Conservation (phyloP, 176 grass and related monocot species). For the Paspalum notatum region DNA sequence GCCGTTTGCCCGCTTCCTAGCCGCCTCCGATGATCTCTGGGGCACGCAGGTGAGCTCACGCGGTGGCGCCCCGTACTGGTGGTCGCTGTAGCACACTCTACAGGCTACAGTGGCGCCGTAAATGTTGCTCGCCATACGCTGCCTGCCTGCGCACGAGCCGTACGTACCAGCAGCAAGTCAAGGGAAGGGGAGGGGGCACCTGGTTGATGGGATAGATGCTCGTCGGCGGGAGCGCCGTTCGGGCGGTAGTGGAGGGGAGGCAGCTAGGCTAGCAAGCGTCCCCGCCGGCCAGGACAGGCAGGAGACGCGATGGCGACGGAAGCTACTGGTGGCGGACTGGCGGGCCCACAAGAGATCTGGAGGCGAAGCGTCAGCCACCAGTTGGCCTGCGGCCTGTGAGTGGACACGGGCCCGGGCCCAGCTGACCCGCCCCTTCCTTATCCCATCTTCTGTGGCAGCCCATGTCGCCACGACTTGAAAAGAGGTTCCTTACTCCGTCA, state of each 20-base stretch:
- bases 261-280: neutral
- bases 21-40: constrained; percentile 34
- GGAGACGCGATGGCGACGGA: neutral
- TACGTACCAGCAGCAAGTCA: neutral
- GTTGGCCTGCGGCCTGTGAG: constrained; percentile 23
- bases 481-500: too few species aligned
- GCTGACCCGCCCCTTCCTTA: neutral
- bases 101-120: constrained; percentile 43
- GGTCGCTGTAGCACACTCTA: constrained; percentile 38
- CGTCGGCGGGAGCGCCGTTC: neutral
- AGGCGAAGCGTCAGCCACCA: constrained; percentile 28
- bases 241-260: neutral
- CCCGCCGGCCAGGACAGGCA: too few species aligned
- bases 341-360: constrained; percentile 17
- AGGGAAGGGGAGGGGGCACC: neutral
- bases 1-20: constrained; percentile 47
- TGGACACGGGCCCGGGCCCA: neutral
- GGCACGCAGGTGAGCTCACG: constrained; percentile 45
- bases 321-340: neutral
- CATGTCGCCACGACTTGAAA: neutral
- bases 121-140: neutral
- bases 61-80: constrained; percentile 29
- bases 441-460: constrained; percentile 4
- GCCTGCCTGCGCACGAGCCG: neutral
- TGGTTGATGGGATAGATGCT: neutral